Evolutionary conservation across 1,284 basidiomycete species (phyloP), one percentile per base, ranked within the genome.

Genomic region (Trichosporon faecale): DNA sequence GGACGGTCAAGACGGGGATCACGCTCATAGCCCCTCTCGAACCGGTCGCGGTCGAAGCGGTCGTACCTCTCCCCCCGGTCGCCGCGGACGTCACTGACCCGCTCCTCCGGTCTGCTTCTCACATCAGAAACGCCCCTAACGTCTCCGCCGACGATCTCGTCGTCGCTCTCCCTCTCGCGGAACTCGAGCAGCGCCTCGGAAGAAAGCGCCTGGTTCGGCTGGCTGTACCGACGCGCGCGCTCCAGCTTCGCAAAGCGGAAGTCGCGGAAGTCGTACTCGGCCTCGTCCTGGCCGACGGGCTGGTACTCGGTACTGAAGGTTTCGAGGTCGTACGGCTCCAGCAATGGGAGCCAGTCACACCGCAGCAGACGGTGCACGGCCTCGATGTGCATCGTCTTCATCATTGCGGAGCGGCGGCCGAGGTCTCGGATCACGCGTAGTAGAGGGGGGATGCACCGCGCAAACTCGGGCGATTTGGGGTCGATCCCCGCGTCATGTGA

Each of bases 221-320:
- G 63, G 21, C 12, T 18, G 35, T 64, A 37, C 7, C 63, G 35
- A 3, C 63, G n/a, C 0, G 63, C 63, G 1, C 68, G 68, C 66
- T 70, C 68, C 7, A 70, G 46, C 49, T 70, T 70, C 9, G 68
- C 68, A 21, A 57, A 70, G 7, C 68, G 65, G 46, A 70, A 67
- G 57, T 70, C 68, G 31, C 68, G 68, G 60, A 70, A 70, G 33
- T 70, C 66, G 37, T 61, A 70, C 61, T 70, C 68, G 23, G 68
- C 68, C 44, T 70, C 68, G 68, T 70, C 68, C 12, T 64, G 65
- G 7, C 68, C 68, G 1, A 65, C 67, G 5, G 61, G 57, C 49
- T 66, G 68, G 23, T 70, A 70, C 55, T 70, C 68, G 65, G 60
- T 66, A 18, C 60, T 35, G 29, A 70, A 70, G 9, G 68, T 37